Conservation (phyloP, 1,284 basidiomycete genomes). For the Ganoderma lucidum region DNA sequence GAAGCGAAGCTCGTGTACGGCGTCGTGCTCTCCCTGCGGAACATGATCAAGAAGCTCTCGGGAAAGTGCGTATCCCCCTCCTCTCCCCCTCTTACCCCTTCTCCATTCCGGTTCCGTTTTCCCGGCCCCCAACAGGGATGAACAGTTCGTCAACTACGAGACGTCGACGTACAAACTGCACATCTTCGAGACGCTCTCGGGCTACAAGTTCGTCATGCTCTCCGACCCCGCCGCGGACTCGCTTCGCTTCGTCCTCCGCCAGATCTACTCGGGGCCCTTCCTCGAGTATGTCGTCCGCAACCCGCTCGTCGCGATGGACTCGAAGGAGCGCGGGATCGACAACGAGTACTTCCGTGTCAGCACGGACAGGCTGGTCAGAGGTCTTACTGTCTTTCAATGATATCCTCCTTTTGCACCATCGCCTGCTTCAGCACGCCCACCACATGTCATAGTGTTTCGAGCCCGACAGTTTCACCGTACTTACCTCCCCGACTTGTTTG, state of each 20-base stretch:
- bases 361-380: constrained; percentile 79
- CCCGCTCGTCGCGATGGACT: constrained; percentile 86
- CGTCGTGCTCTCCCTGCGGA: constrained; percentile 89
- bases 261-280: constrained; percentile 95
- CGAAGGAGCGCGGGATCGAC: constrained; percentile 83
- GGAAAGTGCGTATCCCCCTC: constrained; percentile 63
- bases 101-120: constrained; percentile 9
- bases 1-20: constrained; percentile 98
- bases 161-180: constrained; percentile 96
- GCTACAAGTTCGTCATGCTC: constrained; percentile 96
- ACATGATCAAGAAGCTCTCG: constrained; percentile 95
- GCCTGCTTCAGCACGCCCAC: not conserved
- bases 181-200: constrained; percentile 90
- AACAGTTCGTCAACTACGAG: constrained; percentile 90
- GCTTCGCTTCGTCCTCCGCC: constrained; percentile 83
- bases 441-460: not conserved
- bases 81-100: constrained; percentile 1
- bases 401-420: not conserved
- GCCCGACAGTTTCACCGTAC: not conserved
- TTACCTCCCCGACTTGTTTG: not conserved
- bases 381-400: constrained; percentile 61
- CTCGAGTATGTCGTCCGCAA: constrained; percentile 94
- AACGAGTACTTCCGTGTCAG: constrained; percentile 91
- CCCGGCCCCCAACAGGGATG: constrained; percentile 65
- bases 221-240: constrained; percentile 87